Conservation (phyloP, 768 basidiomycete species). For the Phaeotremella fagi region DNA sequence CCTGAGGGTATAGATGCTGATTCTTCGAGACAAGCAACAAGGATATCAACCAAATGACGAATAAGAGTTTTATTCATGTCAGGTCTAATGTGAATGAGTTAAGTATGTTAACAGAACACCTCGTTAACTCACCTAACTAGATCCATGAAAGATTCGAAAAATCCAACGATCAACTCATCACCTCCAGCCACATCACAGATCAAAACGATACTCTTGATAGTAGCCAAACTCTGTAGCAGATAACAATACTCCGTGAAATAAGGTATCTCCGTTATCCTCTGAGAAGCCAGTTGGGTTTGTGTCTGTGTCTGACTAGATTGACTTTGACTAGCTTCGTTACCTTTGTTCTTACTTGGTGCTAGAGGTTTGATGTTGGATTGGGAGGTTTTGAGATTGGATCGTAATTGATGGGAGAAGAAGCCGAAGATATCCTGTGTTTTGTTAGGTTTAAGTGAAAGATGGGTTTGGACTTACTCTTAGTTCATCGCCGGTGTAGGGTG, state of each 20-base stretch:
- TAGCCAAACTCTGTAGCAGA: slow-evolving; percentile 85
- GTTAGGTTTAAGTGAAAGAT: neutral
- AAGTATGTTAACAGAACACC: neutral
- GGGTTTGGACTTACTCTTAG: slow-evolving; percentile 52
- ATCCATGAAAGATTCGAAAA: slow-evolving; percentile 77
- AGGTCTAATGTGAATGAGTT: slow-evolving; percentile 6
- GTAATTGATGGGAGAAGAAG: slow-evolving; percentile 87
- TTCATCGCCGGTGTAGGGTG: slow-evolving; percentile 83
- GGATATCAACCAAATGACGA: slow-evolving; percentile 66
- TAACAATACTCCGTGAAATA: slow-evolving; percentile 93
- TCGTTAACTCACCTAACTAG: slow-evolving; percentile 57
- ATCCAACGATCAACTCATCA: slow-evolving; percentile 70
- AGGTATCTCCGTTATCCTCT: slow-evolving; percentile 58
- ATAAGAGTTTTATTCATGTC: slow-evolving; percentile 51
- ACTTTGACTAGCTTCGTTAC: slow-evolving; percentile 25
- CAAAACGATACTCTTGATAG: slow-evolving; percentile 89
- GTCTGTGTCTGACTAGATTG: slow-evolving; percentile 12
- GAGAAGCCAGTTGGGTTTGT: slow-evolving; percentile 11
- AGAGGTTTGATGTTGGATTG: slow-evolving; percentile 17
- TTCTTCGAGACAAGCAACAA: slow-evolving; percentile 85
- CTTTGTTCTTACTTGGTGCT: slow-evolving; percentile 22
- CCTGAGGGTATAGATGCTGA: slow-evolving; percentile 67
- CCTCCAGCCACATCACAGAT: slow-evolving; percentile 83
- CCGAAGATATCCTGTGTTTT: slow-evolving; percentile 78
- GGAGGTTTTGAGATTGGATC: slow-evolving; percentile 51